These are phyloP conservation scores for Asclepias syriaca DNA, from an alignment of 257 asterid genomes.

Conservation along the genomic window DNA sequence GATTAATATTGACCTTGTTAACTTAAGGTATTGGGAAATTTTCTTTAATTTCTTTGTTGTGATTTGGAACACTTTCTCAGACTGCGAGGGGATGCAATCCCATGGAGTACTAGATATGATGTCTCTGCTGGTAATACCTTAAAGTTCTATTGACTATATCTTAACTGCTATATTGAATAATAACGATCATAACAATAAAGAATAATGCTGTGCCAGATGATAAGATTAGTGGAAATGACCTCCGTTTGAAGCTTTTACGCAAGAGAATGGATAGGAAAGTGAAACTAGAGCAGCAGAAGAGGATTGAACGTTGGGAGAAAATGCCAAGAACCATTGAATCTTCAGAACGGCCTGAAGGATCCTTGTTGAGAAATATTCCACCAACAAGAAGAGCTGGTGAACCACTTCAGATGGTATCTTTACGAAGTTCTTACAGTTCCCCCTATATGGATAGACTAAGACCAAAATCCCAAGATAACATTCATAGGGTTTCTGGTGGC, in stretches of 20 bases:
- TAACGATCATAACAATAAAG: background rate
- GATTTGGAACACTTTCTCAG: conserved; percentile 22
- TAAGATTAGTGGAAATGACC: conserved; percentile 40
- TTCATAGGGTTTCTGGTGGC: conserved; percentile 25
- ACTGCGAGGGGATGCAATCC: conserved; percentile 29
- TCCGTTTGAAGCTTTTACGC: conserved; percentile 48
- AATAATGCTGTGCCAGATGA: conserved; percentile 24
- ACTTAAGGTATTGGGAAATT: background rate
- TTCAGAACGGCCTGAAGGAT: conserved; percentile 25
- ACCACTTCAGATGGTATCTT: conserved; percentile 19
- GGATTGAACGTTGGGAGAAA: conserved; percentile 29
- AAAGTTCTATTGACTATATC: background rate
- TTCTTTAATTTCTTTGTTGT: conserved; percentile 19
- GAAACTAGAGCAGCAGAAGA: conserved; percentile 32
- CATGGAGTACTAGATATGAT: conserved; percentile 23
- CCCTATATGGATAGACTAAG: conserved; percentile 27
- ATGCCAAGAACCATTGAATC: conserved; percentile 35
- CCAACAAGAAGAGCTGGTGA: conserved; percentile 22
- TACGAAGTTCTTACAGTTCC: conserved; percentile 39
- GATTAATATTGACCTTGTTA: background rate
- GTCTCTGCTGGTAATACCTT: conserved; percentile 29
- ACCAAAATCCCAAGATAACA: conserved; percentile 22
- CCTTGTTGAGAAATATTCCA: conserved; percentile 20
- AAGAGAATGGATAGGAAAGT: conserved; percentile 44
- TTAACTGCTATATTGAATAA: conserved; percentile 6